Evolutionary conservation across 1,139 yeast genomes (phyloP).

Genomic region (Taphrina communis): DNA sequence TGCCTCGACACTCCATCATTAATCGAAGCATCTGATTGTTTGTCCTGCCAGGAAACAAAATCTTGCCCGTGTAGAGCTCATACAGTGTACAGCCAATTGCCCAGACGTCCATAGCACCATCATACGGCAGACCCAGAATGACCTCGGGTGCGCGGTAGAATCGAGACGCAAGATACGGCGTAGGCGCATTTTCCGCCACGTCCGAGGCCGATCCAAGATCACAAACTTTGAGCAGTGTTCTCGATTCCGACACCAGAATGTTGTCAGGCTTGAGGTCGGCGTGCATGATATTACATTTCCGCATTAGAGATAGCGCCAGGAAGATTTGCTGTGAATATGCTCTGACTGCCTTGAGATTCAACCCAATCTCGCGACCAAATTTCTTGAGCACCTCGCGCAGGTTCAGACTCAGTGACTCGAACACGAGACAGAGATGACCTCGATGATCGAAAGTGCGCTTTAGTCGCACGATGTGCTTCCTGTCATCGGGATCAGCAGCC

Average conservation of each 20-base stretch:
- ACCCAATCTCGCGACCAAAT: conserved; percentile 74
- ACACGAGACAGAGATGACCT: conserved; percentile 85
- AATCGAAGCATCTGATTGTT: conserved; percentile 52
- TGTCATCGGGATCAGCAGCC: conserved; percentile 66
- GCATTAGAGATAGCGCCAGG: conserved; percentile 76
- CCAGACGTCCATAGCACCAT: conserved; percentile 84
- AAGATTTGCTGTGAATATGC: conserved; percentile 80
- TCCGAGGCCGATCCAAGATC: conserved; percentile 88
- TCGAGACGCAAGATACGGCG: conserved; percentile 85
- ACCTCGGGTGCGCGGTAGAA: conserved; percentile 94
- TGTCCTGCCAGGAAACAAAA: conserved; percentile 75
- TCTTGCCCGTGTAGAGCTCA: conserved; percentile 81
- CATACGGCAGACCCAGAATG: conserved; percentile 87
- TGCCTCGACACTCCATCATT: conserved; percentile 52
- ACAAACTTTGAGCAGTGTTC: conserved; percentile 81
- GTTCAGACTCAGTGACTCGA: conserved; percentile 74
- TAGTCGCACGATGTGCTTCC: conserved; percentile 72
- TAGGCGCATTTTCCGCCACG: conserved; percentile 74
- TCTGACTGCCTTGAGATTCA: conserved; percentile 69
- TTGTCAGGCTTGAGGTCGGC: conserved; percentile 92
- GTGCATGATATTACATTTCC: conserved; percentile 76
- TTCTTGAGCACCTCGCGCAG: conserved; percentile 82
- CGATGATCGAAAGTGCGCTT: conserved; percentile 81
- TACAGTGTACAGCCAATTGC: conserved; percentile 90
- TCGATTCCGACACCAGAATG: conserved; percentile 75